A percentile compares a stretch with the other conserved stretches of the same genome.
phyloP scores from a whole-genome alignment of 2,329 filamentous ascomycete species.

The Curvularia lunata region DNA sequence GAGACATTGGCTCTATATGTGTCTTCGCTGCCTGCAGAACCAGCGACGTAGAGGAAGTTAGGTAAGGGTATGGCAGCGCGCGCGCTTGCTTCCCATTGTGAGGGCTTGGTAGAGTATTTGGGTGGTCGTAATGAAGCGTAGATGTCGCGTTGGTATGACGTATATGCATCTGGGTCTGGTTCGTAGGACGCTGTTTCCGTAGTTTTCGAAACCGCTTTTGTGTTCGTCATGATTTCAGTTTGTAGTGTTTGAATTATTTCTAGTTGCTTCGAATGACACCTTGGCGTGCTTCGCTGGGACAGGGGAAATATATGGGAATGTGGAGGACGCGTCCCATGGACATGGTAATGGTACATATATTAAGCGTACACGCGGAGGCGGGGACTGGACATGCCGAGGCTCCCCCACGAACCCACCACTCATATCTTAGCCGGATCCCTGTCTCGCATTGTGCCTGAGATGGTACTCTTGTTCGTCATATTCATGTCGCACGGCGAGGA shows the following conservation, averaged over 20 bases:
- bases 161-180: constrained; percentile 47
- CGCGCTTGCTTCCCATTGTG: constrained; percentile 50
- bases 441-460: not conserved
- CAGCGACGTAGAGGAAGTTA: constrained; percentile 52
- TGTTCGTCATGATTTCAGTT: constrained; percentile 2
- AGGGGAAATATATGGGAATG: not conserved
- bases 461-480: not conserved
- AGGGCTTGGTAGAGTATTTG: constrained; percentile 50
- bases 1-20: constrained; percentile 48
- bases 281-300: not conserved
- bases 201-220: constrained; percentile 1
- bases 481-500: not conserved
- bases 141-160: constrained; percentile 46
- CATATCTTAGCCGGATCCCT: not conserved
- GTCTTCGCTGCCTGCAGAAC: constrained; percentile 47
- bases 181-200: constrained; percentile 30
- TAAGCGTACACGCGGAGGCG: not conserved
- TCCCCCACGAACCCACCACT: not conserved
- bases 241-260: not conserved
- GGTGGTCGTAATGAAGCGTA: constrained; percentile 48
- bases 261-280: not conserved
- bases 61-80: constrained; percentile 40
- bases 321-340: not conserved
- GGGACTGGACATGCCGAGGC: not conserved
- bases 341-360: not conserved